Evolutionary conservation across 2,329 filamentous ascomycete species (phyloP).

Genomic region (Fusarium nanum): DNA sequence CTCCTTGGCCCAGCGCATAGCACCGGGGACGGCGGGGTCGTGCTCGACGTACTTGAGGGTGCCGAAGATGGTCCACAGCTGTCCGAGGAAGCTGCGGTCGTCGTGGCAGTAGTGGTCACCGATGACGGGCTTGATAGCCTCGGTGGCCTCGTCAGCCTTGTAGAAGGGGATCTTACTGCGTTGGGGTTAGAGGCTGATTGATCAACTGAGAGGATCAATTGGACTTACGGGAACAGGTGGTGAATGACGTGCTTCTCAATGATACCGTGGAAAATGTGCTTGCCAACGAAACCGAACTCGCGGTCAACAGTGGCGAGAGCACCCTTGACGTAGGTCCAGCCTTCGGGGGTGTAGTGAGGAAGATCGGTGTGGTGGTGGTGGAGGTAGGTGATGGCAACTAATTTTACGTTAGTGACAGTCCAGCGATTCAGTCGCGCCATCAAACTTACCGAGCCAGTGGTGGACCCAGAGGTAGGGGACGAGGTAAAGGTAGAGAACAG

Average conservation of each 20-base stretch:
- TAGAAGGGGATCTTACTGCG: conserved; percentile 53
- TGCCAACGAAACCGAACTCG: conserved; percentile 70
- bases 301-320: conserved; percentile 72
- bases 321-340: conserved; percentile 71
- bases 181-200: background rate
- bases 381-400: conserved; percentile 79
- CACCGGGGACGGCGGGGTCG: conserved; percentile 41
- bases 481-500: conserved; percentile 68
- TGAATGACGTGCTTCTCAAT: conserved; percentile 70
- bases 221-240: conserved; percentile 62
- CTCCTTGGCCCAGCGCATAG: conserved; percentile 46
- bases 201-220: background rate
- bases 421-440: background rate
- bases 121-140: conserved; percentile 87
- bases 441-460: conserved; percentile 71
- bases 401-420: conserved; percentile 8
- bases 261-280: conserved; percentile 72
- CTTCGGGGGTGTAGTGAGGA: conserved; percentile 56
- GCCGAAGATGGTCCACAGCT: conserved; percentile 47
- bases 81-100: conserved; percentile 46
- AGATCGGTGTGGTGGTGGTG: conserved; percentile 73
- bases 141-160: conserved; percentile 65
- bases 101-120: conserved; percentile 82
- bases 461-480: conserved; percentile 77
- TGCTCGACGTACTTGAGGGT: conserved; percentile 48